Base-by-base conservation (phyloP, 2,329 filamentous ascomycete species). In the Daldinia sp. region DNA sequence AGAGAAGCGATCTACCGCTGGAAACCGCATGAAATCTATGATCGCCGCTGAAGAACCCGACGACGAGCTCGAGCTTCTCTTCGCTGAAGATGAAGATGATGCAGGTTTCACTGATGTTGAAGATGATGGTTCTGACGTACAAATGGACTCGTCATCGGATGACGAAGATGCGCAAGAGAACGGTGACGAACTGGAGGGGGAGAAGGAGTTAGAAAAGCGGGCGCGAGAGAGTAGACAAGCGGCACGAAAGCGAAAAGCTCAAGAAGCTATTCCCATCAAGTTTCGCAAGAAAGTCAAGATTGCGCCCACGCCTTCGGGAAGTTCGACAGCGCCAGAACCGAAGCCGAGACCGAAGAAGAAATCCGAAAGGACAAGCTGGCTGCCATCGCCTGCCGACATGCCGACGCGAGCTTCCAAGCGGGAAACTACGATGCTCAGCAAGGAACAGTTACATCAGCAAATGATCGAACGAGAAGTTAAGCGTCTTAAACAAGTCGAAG, bases 61-160 rank as follows among this genome's bases (percentile, higher is more conserved):
- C 70, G 86, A 86, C 30, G 88, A 90, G 57, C 85, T 93, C n/a
- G 90, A 92, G 73, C 83, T 93, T 1, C 85, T 93, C n/a, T 93
- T 93, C 74, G 89, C 89, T 70, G 90, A 93, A 77, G 89, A 91
- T 67, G 92, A 88, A 63, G 85, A 91, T 65, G 90, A 92, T 74
- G 84, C 84, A 65, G 86, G 91, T 69, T 91, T 94, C 80, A 89
- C 88, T 60, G 91, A 94, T 74, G 88, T 86, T 6, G 90, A 88
- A 51, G 86, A 86, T 10, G 87, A 87, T 60, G 88, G 83, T 2
- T 93, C 91, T 1, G 95, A 98, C 77, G 90, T 93, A 73, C 90
- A 93, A 53, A 91, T 98, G 83, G 93, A 97, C 75, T 94, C 92
- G 13, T 97, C 93, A 0, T 93, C 90, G 0, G 92, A 93, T 71